phyloP scores from a whole-genome alignment of 345 rosid genomes.

The Noccaea bulbosa region DNA sequence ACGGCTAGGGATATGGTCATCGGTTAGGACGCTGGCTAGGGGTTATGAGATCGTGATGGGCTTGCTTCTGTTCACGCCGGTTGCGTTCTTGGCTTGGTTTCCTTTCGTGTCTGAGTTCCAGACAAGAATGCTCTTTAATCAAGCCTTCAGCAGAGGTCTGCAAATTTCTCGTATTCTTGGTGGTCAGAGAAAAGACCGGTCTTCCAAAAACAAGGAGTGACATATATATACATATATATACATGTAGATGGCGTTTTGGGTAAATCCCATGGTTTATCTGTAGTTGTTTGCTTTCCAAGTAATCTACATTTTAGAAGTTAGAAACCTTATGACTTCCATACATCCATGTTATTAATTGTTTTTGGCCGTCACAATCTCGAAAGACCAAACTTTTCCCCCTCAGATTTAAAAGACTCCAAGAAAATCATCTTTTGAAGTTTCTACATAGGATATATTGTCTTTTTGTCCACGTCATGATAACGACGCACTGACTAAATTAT shows the following conservation, averaged over 20 bases:
- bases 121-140: conserved; percentile 90
- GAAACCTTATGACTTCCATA: not conserved
- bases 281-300: conserved; percentile 19
- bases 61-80: conserved; percentile 76
- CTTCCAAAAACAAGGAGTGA: conserved; percentile 67
- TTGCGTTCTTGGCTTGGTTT: conserved; percentile 92
- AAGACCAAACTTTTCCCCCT: conserved; percentile 5
- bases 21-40: conserved; percentile 68
- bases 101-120: conserved; percentile 91
- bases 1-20: conserved; percentile 68
- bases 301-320: not conserved
- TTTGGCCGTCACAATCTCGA: not conserved
- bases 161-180: conserved; percentile 91
- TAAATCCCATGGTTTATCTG: conserved; percentile 7
- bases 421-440: conserved; percentile 23
- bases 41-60: conserved; percentile 81
- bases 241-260: conserved; percentile 13
- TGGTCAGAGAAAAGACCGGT: conserved; percentile 68
- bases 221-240: not conserved
- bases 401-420: not conserved
- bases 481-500: not conserved
- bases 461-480: conserved; percentile 20
- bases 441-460: not conserved
- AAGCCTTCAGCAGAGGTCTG: conserved; percentile 93
- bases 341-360: not conserved